Conservation (phyloP, 116 monocot species). For the Zostera marina region DNA sequence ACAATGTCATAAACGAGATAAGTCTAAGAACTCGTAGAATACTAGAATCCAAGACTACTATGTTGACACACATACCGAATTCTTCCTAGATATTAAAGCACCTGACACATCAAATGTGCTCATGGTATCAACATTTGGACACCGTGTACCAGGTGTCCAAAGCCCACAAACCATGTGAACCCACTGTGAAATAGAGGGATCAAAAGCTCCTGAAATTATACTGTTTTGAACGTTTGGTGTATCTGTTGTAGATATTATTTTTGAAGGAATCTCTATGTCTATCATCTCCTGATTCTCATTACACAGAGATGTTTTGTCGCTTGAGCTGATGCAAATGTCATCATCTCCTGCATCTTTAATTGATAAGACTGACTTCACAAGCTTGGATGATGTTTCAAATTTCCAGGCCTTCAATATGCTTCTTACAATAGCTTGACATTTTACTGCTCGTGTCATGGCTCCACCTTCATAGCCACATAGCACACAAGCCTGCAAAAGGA, state of each 20-base stretch:
- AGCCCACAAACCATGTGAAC: slow-evolving; percentile 97
- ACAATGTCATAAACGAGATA: background rate
- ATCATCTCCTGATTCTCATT: background rate
- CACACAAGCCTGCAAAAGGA: slow-evolving; percentile 57
- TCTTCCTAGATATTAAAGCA: slow-evolving; percentile 34
- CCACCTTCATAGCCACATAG: slow-evolving; percentile 93
- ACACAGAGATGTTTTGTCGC: slow-evolving; percentile 5
- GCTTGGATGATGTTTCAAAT: slow-evolving; percentile 9
- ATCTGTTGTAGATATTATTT: background rate
- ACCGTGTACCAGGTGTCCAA: slow-evolving; percentile 91
- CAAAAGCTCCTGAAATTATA: slow-evolving; percentile 32
- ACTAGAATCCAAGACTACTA: too few species aligned
- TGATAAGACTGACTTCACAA: slow-evolving; percentile 7
- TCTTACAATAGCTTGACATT: slow-evolving; percentile 38
- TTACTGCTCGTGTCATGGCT: slow-evolving; percentile 79
- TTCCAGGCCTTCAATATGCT: slow-evolving; percentile 52
- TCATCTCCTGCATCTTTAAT: slow-evolving; percentile 8
- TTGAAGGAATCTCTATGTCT: background rate
- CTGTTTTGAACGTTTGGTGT: slow-evolving; percentile 16
- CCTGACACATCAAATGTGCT: slow-evolving; percentile 87
- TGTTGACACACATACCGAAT: slow-evolving; percentile 27
- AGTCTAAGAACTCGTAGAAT: too few species aligned
- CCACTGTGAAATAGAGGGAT: slow-evolving; percentile 63
- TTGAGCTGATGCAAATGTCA: slow-evolving; percentile 4
- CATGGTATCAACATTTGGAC: slow-evolving; percentile 91